Evolutionary conservation across 2,329 filamentous ascomycete genomes (phyloP).

Genomic region (Colletotrichum cuscutae): DNA sequence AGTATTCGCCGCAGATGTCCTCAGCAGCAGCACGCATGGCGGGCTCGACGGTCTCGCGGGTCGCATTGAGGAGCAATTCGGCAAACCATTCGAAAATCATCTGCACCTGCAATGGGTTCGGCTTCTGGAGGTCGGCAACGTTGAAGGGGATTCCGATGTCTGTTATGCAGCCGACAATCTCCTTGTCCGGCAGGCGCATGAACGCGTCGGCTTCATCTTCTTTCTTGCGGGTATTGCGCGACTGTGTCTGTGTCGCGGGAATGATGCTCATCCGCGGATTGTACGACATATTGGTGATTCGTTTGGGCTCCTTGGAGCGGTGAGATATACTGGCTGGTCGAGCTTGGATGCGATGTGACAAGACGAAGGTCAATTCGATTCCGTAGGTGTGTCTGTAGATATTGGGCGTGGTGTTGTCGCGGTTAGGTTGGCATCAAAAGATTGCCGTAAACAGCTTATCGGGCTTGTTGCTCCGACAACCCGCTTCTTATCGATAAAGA

Average conservation of each 20-base stretch:
- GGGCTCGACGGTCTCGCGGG: conserved; percentile 91
- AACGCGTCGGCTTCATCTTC: conserved; percentile 69
- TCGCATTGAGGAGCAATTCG: conserved; percentile 92
- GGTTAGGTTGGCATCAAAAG: neutral
- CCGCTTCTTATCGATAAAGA: neutral
- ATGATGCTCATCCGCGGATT: conserved; percentile 71
- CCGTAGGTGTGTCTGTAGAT: neutral
- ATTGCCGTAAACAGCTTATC: conserved; percentile 11
- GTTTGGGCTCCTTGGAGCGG: neutral
- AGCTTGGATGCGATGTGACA: neutral
- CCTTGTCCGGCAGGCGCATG: conserved; percentile 72
- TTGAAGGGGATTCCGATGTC: conserved; percentile 95
- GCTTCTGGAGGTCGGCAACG: conserved; percentile 88
- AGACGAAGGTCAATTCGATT: neutral
- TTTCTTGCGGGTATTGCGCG: conserved; percentile 63
- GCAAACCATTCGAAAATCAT: conserved; percentile 99
- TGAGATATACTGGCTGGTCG: neutral
- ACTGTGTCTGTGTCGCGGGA: conserved; percentile 59
- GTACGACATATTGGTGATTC: conserved; percentile 60
- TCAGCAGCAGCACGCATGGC: conserved; percentile 94
- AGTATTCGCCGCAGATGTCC: conserved; percentile 84
- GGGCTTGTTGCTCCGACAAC: conserved; percentile 32
- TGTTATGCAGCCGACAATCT: conserved; percentile 96
- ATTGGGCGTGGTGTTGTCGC: neutral
- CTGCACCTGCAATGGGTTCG: conserved; percentile 93